These are phyloP conservation scores for Myriosclerotinia duriaeana DNA, from an alignment of 2,329 filamentous ascomycete genomes.

Conservation along the genomic window DNA sequence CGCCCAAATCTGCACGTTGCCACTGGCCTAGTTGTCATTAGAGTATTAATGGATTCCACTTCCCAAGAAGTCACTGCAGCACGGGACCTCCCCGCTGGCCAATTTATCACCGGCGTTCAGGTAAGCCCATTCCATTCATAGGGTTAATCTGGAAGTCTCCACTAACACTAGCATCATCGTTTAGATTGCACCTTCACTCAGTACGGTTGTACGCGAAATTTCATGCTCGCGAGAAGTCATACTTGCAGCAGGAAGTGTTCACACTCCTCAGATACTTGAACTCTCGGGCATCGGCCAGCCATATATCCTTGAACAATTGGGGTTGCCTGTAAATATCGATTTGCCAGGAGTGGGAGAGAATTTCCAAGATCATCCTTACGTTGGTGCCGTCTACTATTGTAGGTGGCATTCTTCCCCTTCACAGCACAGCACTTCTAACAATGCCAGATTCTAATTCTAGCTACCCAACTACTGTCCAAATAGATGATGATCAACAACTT, in stretches of 20 bases:
- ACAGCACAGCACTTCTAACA: slow-evolving; percentile 23
- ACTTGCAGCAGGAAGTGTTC: slow-evolving; percentile 51
- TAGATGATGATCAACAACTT: slow-evolving; percentile 28
- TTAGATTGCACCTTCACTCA: slow-evolving; percentile 33
- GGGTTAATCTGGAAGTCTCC: neutral
- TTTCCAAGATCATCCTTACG: slow-evolving; percentile 49
- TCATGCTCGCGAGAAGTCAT: slow-evolving; percentile 53
- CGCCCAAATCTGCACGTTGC: slow-evolving; percentile 46
- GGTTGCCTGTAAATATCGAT: slow-evolving; percentile 46
- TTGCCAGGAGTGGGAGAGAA: slow-evolving; percentile 54
- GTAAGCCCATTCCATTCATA: slow-evolving; percentile 33
- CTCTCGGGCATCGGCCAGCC: slow-evolving; percentile 52
- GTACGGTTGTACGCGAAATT: slow-evolving; percentile 28
- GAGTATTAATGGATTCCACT: slow-evolving; percentile 37
- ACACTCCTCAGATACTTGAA: slow-evolving; percentile 53
- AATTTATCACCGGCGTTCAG: slow-evolving; percentile 43
- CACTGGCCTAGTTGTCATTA: slow-evolving; percentile 44
- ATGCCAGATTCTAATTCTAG: slow-evolving; percentile 30
- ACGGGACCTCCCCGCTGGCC: slow-evolving; percentile 23
- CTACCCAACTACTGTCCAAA: slow-evolving; percentile 31
- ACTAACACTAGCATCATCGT: slow-evolving; percentile 8
- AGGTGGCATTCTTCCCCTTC: neutral
- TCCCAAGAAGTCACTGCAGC: slow-evolving; percentile 10
- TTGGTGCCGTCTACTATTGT: slow-evolving; percentile 35
- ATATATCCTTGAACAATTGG: slow-evolving; percentile 45